phyloP scores from a whole-genome alignment of 2,329 filamentous ascomycete genomes.

The Aureobasidium leucospermi region DNA sequence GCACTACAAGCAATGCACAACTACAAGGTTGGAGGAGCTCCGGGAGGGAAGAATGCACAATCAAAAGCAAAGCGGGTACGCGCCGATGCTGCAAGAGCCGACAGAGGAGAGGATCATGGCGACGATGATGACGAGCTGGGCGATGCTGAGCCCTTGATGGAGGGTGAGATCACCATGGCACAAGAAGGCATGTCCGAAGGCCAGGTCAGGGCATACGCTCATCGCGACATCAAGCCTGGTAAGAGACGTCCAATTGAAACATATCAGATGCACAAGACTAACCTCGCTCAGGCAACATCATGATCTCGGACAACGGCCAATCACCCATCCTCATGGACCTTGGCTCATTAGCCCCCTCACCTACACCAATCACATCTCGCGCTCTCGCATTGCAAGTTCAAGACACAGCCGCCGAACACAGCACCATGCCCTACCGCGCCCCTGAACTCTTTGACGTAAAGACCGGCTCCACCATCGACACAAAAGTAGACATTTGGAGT shows the following conservation, averaged over 20 bases:
- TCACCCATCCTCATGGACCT: slow-evolving; percentile 96
- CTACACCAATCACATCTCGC: slow-evolving; percentile 81
- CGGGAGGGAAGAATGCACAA: slow-evolving; percentile 42
- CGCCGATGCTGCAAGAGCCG: slow-evolving; percentile 48
- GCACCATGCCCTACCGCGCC: slow-evolving; percentile 96
- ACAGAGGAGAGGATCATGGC: slow-evolving; percentile 39
- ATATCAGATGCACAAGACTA: neutral
- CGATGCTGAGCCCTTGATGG: slow-evolving; percentile 78
- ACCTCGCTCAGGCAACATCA: slow-evolving; percentile 66
- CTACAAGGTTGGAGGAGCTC: slow-evolving; percentile 59
- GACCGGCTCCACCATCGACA: slow-evolving; percentile 84
- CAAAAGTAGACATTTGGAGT: slow-evolving; percentile 97
- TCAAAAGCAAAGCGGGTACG: slow-evolving; percentile 50
- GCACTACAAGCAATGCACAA: slow-evolving; percentile 87
- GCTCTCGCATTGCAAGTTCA: slow-evolving; percentile 87
- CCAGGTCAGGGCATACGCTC: slow-evolving; percentile 73
- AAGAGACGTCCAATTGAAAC: slow-evolving; percentile 23
- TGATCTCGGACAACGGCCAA: slow-evolving; percentile 88
- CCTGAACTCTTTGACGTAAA: slow-evolving; percentile 98
- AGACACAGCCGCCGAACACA: slow-evolving; percentile 91
- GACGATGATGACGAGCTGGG: slow-evolving; percentile 57
- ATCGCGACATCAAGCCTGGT: slow-evolving; percentile 97
- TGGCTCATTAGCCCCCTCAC: slow-evolving; percentile 80
- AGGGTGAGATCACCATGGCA: slow-evolving; percentile 61
- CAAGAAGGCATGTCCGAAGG: slow-evolving; percentile 63